Conservation (phyloP, 2,329 filamentous ascomycete genomes). For the Colletotrichum sp. region DNA sequence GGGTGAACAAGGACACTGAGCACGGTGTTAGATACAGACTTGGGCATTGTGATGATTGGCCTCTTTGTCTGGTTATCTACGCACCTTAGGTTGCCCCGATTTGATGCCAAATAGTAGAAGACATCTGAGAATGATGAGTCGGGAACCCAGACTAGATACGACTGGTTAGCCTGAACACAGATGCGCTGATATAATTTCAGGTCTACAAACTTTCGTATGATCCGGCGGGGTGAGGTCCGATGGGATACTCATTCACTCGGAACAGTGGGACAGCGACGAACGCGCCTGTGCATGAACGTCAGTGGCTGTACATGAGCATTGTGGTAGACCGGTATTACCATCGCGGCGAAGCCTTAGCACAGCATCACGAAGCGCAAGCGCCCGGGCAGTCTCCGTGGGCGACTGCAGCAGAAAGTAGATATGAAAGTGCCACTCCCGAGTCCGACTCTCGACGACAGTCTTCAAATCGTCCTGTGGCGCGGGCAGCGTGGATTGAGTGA, state of each 20-base stretch:
- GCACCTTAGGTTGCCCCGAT: conserved; percentile 33
- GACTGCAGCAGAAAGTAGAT: conserved; percentile 38
- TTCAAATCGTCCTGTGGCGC: conserved; percentile 31
- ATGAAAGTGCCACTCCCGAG: conserved; percentile 38
- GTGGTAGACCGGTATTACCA: conserved; percentile 21
- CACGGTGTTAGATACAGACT: background rate
- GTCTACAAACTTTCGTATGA: conserved; percentile 35
- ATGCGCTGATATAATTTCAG: background rate
- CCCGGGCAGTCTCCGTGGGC: conserved; percentile 32
- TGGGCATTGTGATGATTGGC: background rate
- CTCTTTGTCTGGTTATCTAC: background rate
- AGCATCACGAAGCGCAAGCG: conserved; percentile 36
- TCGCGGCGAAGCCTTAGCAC: conserved; percentile 35
- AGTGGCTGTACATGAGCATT: rapidly evolving
- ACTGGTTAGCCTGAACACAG: background rate
- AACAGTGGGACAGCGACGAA: conserved; percentile 37
- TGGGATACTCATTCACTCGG: conserved; percentile 35
- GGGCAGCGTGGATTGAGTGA: conserved; percentile 20
- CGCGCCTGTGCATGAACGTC: conserved; percentile 26
- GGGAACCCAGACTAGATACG: conserved; percentile 32
- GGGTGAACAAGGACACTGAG: conserved; percentile 35
- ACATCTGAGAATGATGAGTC: conserved; percentile 39
- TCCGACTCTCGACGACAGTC: conserved; percentile 31
- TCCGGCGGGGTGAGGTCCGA: conserved; percentile 37
- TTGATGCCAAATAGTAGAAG: conserved; percentile 36